A percentile compares a stretch with the other conserved stretches of the same genome.
phyloP scores from a whole-genome alignment of 768 basidiomycete genomes.

The Mycena vitilis region DNA sequence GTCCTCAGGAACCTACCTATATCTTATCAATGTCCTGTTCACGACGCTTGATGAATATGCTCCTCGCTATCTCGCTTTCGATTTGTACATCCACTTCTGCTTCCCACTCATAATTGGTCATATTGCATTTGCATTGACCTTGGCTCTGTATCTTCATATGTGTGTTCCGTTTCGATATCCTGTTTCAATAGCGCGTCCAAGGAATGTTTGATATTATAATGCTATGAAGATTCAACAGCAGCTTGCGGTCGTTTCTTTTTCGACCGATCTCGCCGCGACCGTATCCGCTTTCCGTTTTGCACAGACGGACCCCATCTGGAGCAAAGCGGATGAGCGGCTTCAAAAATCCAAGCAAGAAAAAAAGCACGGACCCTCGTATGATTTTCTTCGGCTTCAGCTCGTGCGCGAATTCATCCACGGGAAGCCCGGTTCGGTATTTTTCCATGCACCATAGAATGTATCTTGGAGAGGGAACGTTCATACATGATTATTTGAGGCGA shows the following conservation, averaged over 20 bases:
- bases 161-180: slow-evolving; percentile 8
- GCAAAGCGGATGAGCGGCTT: neutral
- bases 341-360: neutral
- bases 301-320: slow-evolving; percentile 79
- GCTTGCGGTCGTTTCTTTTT: slow-evolving; percentile 13
- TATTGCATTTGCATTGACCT: slow-evolving; percentile 2
- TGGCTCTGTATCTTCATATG: neutral
- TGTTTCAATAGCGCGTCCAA: no score
- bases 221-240: slow-evolving; percentile 14
- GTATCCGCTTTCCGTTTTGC: slow-evolving; percentile 80
- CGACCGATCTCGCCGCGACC: slow-evolving; percentile 64
- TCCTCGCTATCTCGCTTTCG: slow-evolving; percentile 23
- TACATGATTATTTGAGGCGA: neutral
- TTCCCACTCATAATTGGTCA: slow-evolving; percentile 8
- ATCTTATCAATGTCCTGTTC: neutral
- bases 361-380: slow-evolving; percentile 73
- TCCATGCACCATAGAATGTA: slow-evolving; percentile 90
- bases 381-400: slow-evolving; percentile 78
- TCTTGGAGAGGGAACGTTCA: slow-evolving; percentile 42
- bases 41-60: neutral
- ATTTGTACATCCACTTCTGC: no score
- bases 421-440: slow-evolving; percentile 72
- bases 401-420: slow-evolving; percentile 72
- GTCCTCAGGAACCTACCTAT: neutral
- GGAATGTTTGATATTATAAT: slow-evolving; percentile 4